Percentiles rank a stretch among this genome's conserved stretches.
phyloP scores from a whole-genome alignment of 192 early-diverging fungal genomes.

The Diversispora epigaea region DNA sequence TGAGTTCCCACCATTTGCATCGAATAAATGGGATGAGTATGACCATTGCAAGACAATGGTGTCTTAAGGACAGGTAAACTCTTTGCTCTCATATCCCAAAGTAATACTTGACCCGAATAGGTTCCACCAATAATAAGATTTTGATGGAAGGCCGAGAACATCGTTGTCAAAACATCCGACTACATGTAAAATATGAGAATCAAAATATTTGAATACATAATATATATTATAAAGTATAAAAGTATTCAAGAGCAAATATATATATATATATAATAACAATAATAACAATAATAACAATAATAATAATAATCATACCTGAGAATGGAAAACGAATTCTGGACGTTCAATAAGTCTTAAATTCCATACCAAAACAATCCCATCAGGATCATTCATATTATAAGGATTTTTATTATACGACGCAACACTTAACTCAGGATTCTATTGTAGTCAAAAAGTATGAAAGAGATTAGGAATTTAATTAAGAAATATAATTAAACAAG shows the following conservation, averaged over 20 bases:
- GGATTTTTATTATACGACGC: constrained; percentile 93
- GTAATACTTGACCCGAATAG: constrained; percentile 94
- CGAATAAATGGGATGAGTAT: constrained; percentile 97
- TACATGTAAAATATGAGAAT: constrained; percentile 27
- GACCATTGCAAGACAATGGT: constrained; percentile 86
- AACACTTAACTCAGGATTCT: constrained; percentile 86
- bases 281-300: too few species aligned
- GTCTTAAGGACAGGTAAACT: constrained; percentile 88
- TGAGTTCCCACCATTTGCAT: constrained; percentile 90
- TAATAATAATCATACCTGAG: constrained; percentile 54
- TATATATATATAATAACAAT: too few species aligned
- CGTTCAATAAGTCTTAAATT: constrained; percentile 83
- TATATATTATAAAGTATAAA: too few species aligned
- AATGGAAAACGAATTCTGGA: constrained; percentile 95
- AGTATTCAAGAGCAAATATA: background rate
- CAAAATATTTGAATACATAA: too few species aligned
- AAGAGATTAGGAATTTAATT: background rate
- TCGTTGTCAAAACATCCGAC: constrained; percentile 85
- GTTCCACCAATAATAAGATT: constrained; percentile 92
- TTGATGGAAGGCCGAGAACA: constrained; percentile 93
- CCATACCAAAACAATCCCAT: constrained; percentile 95
- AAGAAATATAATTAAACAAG: background rate
- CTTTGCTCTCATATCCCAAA: constrained; percentile 97
- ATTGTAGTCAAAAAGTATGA: background rate
- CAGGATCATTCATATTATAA: constrained; percentile 80